Conservation (phyloP, 805 yeast genomes). For the Blastobotrys parvus region DNA sequence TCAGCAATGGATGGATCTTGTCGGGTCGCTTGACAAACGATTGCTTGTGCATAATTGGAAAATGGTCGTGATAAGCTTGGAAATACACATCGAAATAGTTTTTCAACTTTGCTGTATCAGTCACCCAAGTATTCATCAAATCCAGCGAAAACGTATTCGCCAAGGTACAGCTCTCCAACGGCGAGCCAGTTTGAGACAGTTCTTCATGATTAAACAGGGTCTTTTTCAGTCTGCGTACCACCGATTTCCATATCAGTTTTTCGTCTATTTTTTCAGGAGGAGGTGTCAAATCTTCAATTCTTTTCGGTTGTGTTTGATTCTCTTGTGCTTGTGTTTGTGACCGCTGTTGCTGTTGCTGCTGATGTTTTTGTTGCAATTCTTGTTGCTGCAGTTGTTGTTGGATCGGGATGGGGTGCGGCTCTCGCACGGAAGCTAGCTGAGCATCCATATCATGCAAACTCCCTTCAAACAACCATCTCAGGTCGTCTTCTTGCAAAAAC, state of each 20-base stretch:
- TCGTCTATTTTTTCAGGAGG: slow-evolving; percentile 4
- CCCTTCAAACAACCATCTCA: slow-evolving; percentile 22
- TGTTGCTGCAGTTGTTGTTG: not conserved
- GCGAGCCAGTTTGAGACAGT: slow-evolving; percentile 12
- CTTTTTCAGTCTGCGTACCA: slow-evolving; percentile 12
- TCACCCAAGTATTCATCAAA: slow-evolving; percentile 12
- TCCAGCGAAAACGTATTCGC: slow-evolving; percentile 11
- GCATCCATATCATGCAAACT: not conserved
- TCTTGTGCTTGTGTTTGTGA: not conserved
- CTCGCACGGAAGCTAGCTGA: not conserved
- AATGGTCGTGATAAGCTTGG: slow-evolving; percentile 24
- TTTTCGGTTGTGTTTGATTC: not conserved
- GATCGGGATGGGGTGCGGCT: not conserved
- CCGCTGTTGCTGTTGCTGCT: not conserved
- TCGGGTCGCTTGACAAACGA: slow-evolving; percentile 17
- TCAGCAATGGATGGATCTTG: slow-evolving; percentile 19
- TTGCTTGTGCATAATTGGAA: slow-evolving; percentile 22
- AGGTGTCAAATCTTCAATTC: not conserved
- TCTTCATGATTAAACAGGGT: slow-evolving; percentile 16
- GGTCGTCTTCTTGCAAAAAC: slow-evolving; percentile 17
- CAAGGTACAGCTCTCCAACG: slow-evolving; percentile 13
- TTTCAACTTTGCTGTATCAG: slow-evolving; percentile 17
- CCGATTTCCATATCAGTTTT: slow-evolving; percentile 12
- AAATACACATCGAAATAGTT: slow-evolving; percentile 18
- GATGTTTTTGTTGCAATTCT: not conserved